Base-by-base conservation (phyloP, 148 eudicot genomes). In the Camellia japonica region DNA sequence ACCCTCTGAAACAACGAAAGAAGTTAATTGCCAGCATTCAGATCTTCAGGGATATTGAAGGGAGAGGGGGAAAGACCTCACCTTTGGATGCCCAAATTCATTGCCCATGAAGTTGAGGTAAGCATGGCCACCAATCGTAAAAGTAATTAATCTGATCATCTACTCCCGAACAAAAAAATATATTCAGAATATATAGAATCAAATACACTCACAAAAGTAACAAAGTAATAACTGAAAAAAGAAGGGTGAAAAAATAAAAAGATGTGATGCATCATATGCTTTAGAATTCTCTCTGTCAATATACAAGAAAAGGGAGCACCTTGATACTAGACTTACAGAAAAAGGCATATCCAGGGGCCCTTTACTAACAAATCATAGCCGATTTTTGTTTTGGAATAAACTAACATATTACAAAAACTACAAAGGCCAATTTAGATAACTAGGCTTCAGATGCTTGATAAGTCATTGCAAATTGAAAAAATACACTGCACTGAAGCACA, bases 91-190 rank as follows among this genome's bases (percentile, higher is more conserved):
- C 76, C 97, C 99, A 81, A 93, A 96, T 84, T 93, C 99, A 81
- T 93, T 96, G 78, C 99, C 99, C 98, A 96, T 96, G 87, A 96
- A 93, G 83, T 90, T 96, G 80, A 96, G 94, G 86, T 96, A 96
- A 78, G 99, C 95, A 80, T 77, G 83, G 74, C 97, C 93, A 74
- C 97, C 91, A 69, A 91, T 91, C 44, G 98, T 89, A 82, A 89
- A 93, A 54, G 97, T 92, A 78, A 96, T 94, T 79, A 96, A 84
- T 85, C 98, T 89, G 90, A 93, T 89, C 88, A 96, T 86, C 99
- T 96, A 75, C 64, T 14, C 59, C 73, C 83, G 70, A 46, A 76
- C 68, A 23, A 55, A 66, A 19, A 38, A 54, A 8, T 66, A 55
- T n/a, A 44, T 76, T 78, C 38, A 78, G 66, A 38, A 68, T 18